Percentiles rank a stretch among this genome's conserved stretches.
Conservation (phyloP, 805 yeast genomes). For the Danielozyma ontarioensis region DNA sequence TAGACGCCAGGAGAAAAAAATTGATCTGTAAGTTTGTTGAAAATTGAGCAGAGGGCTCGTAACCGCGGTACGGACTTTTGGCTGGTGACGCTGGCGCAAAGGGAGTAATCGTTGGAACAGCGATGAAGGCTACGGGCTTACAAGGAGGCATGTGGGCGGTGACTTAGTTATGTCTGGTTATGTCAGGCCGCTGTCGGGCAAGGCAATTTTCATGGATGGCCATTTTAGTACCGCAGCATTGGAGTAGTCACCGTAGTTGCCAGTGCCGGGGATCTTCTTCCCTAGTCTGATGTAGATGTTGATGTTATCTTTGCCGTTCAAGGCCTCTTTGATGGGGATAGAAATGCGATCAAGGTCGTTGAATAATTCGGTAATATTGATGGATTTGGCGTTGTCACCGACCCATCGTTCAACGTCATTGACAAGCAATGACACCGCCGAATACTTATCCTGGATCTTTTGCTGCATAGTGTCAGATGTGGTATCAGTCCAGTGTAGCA, state of each 20-base stretch:
- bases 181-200: constrained; percentile 52
- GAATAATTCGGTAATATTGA: constrained; percentile 29
- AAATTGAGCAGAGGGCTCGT: too few species aligned
- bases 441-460: constrained; percentile 22
- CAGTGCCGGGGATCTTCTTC: constrained; percentile 34
- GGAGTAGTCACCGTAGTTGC: constrained; percentile 55
- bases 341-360: constrained; percentile 17
- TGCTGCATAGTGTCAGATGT: constrained; percentile 6
- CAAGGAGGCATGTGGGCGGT: too few species aligned
- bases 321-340: constrained; percentile 24
- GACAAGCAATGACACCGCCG: constrained; percentile 60
- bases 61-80: too few species aligned
- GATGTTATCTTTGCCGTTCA: constrained; percentile 24
- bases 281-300: constrained; percentile 56
- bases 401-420: constrained; percentile 77
- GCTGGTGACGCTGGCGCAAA: too few species aligned
- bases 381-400: constrained; percentile 39
- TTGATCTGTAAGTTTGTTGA: too few species aligned
- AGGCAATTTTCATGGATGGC: constrained; percentile 54
- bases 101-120: too few species aligned
- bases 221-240: constrained; percentile 54
- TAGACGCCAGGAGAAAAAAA: too few species aligned
- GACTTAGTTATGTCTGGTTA: too few species aligned
- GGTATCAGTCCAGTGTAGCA: constrained; percentile 31
- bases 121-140: too few species aligned